Evolutionary conservation across 805 yeast genomes (phyloP).

Genomic region (Sungouiella thailandica): DNA sequence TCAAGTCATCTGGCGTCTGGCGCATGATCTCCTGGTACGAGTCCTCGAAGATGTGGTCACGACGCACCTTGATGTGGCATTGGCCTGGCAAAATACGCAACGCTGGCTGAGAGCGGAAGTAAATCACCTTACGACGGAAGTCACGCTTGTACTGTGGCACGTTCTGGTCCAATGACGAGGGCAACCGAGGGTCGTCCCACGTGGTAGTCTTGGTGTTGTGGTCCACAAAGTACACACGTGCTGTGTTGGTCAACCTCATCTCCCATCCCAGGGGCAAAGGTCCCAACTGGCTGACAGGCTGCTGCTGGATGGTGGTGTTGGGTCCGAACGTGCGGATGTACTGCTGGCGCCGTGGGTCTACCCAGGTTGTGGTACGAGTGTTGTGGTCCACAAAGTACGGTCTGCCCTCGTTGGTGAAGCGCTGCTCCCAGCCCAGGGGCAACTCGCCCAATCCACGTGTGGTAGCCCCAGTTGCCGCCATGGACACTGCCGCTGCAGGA

Average conservation of each 20-base stretch:
- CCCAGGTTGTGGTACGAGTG: constrained; percentile 99
- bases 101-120: constrained; percentile 98
- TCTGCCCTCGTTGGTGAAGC: constrained; percentile 96
- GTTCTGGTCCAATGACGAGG: constrained; percentile 93
- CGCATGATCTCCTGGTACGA: constrained; percentile 98
- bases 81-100: constrained; percentile 96
- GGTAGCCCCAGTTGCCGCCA: constrained; percentile 80
- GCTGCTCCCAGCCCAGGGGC: constrained; percentile 99
- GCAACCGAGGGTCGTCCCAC: constrained; percentile 99
- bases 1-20: constrained; percentile 96
- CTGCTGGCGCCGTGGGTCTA: constrained; percentile 98
- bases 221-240: constrained; percentile 97
- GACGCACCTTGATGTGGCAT: constrained; percentile 95
- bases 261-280: constrained; percentile 99
- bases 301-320: constrained; percentile 91
- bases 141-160: constrained; percentile 99
- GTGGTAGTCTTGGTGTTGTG: constrained; percentile 99
- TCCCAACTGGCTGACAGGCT: constrained; percentile 95
- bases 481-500: constrained; percentile 61
- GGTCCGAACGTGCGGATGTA: constrained; percentile 93
- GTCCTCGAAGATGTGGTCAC: constrained; percentile 95
- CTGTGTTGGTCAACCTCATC: constrained; percentile 98
- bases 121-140: constrained; percentile 93
- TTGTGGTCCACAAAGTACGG: constrained; percentile 98
- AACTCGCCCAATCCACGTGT: constrained; percentile 95